Evolutionary conservation across 2,329 filamentous ascomycete species (phyloP).

Genomic region (Fusarium duplospermum): DNA sequence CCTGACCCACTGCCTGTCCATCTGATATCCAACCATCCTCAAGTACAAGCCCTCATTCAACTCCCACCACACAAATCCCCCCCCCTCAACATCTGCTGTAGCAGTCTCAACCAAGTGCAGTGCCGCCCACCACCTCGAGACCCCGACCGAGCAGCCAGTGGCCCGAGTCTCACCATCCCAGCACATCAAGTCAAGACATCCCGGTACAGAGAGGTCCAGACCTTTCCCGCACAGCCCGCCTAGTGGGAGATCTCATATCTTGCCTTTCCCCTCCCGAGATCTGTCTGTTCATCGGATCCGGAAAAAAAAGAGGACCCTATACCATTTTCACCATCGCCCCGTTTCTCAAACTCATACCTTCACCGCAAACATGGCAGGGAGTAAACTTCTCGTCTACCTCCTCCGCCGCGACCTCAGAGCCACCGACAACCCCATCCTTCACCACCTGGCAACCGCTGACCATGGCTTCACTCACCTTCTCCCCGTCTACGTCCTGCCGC

Average conservation of each 20-base stretch:
- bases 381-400: constrained; percentile 75
- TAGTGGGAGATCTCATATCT: constrained; percentile 13
- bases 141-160: not conserved
- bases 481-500: constrained; percentile 76
- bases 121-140: not conserved
- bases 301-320: constrained; percentile 1
- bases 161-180: constrained; percentile 7
- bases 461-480: constrained; percentile 75
- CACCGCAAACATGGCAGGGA: constrained; percentile 46
- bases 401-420: constrained; percentile 79
- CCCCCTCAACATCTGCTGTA: constrained; percentile 4
- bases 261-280: constrained; percentile 1
- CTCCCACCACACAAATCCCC: constrained; percentile 6
- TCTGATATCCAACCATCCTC: not conserved
- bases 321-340: not conserved
- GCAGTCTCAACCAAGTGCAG: constrained; percentile 3
- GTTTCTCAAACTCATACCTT: not conserved
- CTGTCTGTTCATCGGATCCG: constrained; percentile 3
- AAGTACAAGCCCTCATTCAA: constrained; percentile 6
- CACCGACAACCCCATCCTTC: constrained; percentile 79
- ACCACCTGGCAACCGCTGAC: constrained; percentile 63
- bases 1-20: not conserved
- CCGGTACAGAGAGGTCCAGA: not conserved
- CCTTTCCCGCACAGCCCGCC: constrained; percentile 13
- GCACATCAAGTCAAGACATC: not conserved